Evolutionary conservation across 1,139 yeast species (phyloP), one percentile per base, ranked within the genome.

Genomic region (Lodderomyces beijingensis): DNA sequence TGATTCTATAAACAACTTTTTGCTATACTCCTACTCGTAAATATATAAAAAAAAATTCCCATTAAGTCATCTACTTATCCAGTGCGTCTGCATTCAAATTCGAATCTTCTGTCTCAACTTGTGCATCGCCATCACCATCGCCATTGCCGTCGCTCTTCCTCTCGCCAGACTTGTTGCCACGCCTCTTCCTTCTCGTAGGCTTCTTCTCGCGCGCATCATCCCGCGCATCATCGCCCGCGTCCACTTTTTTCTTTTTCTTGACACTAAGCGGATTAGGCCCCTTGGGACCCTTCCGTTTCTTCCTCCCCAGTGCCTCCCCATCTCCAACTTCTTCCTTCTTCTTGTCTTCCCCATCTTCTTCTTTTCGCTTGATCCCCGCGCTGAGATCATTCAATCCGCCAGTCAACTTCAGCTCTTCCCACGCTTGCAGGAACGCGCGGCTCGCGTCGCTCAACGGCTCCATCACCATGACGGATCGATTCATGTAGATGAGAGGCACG

Each of bases 381-480:
- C 57, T 57, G 3, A 65, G 59, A 43, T 73, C 78, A 49, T 89
- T 89, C 50, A 91, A 70, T 0, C 97, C 97, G 17, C 70, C 74
- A 4, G 75, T 75, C 32, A 91, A 66, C 50, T 93, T 91, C 25
- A 67, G 65, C 4, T 60, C 53, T 55, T 91, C 98, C 31, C 71
- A 62, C 22, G 57, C 50, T 27, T 60, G 59, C 27, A 85, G 78
- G 22, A 70, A 74, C 33, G 62, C 59, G 12, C 71, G 68, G 30
- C 93, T 82, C 8, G 84, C 84, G 28, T 73, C 74, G 32, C 95
- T 83, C 44, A 89, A 64, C 10, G 96, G 96, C 57, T 91, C 99
- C 93, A 91, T 80, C 28, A 91, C 80, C 91, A 91, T 85, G 15
- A 93, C 98, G 1, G 95, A 78, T 42, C 96, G 70, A 51, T 84